Evolutionary conservation across 1,139 yeast genomes (phyloP), one percentile per base, ranked within the genome.

Genomic region (Suhomyces ambrosiae): DNA sequence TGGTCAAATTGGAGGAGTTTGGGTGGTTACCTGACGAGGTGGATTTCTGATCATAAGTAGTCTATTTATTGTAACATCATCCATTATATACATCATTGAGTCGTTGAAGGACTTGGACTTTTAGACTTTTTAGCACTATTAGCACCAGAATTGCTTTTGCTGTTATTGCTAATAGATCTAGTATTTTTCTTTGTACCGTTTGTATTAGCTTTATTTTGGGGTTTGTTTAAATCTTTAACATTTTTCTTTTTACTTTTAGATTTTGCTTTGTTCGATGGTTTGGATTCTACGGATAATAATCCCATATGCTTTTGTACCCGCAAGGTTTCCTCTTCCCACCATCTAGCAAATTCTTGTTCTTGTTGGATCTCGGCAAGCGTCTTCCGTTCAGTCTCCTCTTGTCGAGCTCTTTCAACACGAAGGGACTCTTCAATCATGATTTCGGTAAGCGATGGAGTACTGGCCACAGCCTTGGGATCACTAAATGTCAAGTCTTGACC

Each of bases 291-390:
- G 17, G 25, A 25, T 7, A 27, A 12, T 16, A 30, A 18, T n/a
- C 41, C 61, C 65, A 73, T 61, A 48, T 68, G 75, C 35, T 55
- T 58, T 53, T 83, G 89, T 7, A 81, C 84, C 33, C 76, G 63
- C 14, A 66, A 66, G 26, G 85, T 70, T 52, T 86, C 95, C 47
- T 77, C 80, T 33, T 76, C 83, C 90, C 94, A 86, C 95, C 95
- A 86, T 44, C 63, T 70, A 13, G 80, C 86, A 63, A 86, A 86
- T 53, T 82, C 88, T 52, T 85, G 87, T 50, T 86, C 95, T 48
- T 81, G 80, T 57, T 82, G 88, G 35, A 86, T 75, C 45, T 86
- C 95, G 27, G 74, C 78, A 26, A 86, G 61, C 3, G 84, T 73
- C 44, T 64, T 72, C 24, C 59, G 47, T 34, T 62, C 63, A 1